Evolutionary conservation across 2,329 filamentous ascomycete species (phyloP), one percentile per base, ranked within the genome.

Genomic region (Paracorniculantispora psalliotae): DNA sequence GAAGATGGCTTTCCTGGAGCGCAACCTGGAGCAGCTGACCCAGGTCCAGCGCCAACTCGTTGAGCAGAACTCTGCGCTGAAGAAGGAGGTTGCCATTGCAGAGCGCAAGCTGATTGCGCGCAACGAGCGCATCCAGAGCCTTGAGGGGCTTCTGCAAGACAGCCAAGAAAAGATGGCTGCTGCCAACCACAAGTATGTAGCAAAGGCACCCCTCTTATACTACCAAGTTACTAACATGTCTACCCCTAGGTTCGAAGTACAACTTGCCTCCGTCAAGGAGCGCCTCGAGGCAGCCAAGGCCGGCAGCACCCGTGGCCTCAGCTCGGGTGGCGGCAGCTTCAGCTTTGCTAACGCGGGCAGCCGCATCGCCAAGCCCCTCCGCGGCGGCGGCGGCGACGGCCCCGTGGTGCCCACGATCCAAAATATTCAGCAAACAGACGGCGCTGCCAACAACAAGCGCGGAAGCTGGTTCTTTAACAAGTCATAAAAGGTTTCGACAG

Each of bases 1-100:
- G 89, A 99, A 99, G 84, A 97, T 99, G 90, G 96, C 94, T 17
- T 99, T 99, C 83, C 79, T 99, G 53, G 94, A 99, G 79, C 89
- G 94, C 71, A 99, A 99, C 72, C 85, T 99, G 43, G 94, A 99
- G 77, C 94, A 99, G 75, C 82, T 99, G 57, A 99, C 94, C 3
- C 91, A 96, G 70, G 94, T 99, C 57, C 94, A 99, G 76, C 87
- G 94, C 58, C 94, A 99, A 77, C 86, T 99, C 13, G 94, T 99
- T 33, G 94, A 99, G 79, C 94, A 99, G 75, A 99, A 99, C 77
- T 91, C 91, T 66, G 89, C 88, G 63, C 81, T 99, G 69, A 99
- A 99, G 86, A 97, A 99, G 81, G 94, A 99, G 77, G 94, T 99
- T 58, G 94, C 94, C 58, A 99, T 99, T 71, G 94, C 94, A 0